Conservation (phyloP, 139 green algal species). For the Pedinophyceae sp. region DNA sequence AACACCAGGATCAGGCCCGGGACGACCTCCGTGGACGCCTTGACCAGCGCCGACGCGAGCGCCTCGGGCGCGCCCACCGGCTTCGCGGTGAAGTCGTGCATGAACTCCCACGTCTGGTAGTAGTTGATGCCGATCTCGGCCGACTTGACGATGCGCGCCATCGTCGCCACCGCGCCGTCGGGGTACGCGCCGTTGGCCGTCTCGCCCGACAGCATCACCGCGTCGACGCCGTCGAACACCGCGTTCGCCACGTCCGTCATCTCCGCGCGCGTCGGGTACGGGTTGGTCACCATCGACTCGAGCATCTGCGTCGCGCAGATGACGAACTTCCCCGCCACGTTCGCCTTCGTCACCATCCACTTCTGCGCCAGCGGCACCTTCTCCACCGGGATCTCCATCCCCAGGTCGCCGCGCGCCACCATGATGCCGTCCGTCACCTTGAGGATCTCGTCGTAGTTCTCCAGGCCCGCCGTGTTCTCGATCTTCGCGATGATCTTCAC, state of each 20-base stretch:
- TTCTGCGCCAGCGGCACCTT: slow-evolving; percentile 47
- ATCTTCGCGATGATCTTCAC: slow-evolving; percentile 68
- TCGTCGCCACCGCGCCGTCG: slow-evolving; percentile 23
- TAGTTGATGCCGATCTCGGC: slow-evolving; percentile 41
- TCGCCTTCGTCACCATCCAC: slow-evolving; percentile 51
- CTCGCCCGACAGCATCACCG: slow-evolving; percentile 44
- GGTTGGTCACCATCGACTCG: slow-evolving; percentile 22
- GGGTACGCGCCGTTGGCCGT: slow-evolving; percentile 31
- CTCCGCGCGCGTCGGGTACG: slow-evolving; percentile 17
- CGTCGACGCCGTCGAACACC: slow-evolving; percentile 32
- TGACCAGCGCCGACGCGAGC: slow-evolving; percentile 21
- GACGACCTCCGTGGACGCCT: slow-evolving; percentile 29
- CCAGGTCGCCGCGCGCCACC: slow-evolving; percentile 56
- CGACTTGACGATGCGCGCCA: slow-evolving; percentile 29
- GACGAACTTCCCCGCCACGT: slow-evolving; percentile 41
- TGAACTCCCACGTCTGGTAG: slow-evolving; percentile 38
- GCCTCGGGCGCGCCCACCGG: slow-evolving; percentile 32
- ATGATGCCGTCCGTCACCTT: slow-evolving; percentile 52
- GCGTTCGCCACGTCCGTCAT: slow-evolving; percentile 25
- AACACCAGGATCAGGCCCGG: slow-evolving; percentile 42
- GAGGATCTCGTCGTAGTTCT: slow-evolving; percentile 46
- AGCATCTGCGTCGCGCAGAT: slow-evolving; percentile 30
- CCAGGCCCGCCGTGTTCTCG: slow-evolving; percentile 44
- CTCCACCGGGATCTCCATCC: slow-evolving; percentile 45
- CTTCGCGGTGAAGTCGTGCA: slow-evolving; percentile 42